Conservation (phyloP, 305 asterid genomes). For the Petunia hybrid region DNA sequence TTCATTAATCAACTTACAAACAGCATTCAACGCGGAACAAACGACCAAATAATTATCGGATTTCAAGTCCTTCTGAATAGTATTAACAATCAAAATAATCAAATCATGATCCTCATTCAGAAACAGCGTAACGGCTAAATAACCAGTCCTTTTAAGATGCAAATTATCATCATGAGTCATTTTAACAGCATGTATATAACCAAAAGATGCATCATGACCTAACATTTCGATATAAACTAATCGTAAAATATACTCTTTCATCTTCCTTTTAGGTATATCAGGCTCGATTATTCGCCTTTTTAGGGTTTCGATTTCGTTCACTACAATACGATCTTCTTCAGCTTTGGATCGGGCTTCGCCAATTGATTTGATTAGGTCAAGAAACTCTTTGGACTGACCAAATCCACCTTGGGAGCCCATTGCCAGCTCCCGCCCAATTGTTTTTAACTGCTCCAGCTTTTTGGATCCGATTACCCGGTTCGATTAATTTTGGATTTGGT, state of each 20-base stretch:
- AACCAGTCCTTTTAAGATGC: conserved; percentile 82
- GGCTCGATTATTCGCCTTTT: conserved; percentile 77
- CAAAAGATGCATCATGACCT: conserved; percentile 97
- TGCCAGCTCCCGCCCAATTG: conserved; percentile 98
- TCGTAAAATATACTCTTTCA: conserved; percentile 88
- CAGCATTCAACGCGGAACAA: conserved; percentile 89
- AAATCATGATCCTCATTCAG: conserved; percentile 96
- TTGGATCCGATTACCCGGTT: conserved; percentile 13
- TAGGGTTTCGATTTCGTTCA: conserved; percentile 84
- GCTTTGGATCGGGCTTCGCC: conserved; percentile 99
- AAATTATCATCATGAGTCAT: conserved; percentile 96
- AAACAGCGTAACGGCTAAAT: conserved; percentile 89
- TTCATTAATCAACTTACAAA: conserved; percentile 93
- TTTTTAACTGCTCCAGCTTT: conserved; percentile 94
- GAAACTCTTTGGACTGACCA: conserved; percentile 93
- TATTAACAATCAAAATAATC: conserved; percentile 93
- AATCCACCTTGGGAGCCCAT: conserved; percentile 98
- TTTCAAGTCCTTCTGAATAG: conserved; percentile 98
- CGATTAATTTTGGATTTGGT: not conserved
- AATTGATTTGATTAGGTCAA: conserved; percentile 89
- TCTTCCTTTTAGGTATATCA: conserved; percentile 85
- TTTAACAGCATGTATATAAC: conserved; percentile 95
- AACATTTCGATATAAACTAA: conserved; percentile 94
- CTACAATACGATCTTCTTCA: conserved; percentile 91
- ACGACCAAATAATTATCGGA: conserved; percentile 94